Percentiles rank a stretch among this genome's conserved stretches.
Evolutionary conservation across 176 grass and related monocot genomes (phyloP).

Genomic region (Oryza glaberrima): DNA sequence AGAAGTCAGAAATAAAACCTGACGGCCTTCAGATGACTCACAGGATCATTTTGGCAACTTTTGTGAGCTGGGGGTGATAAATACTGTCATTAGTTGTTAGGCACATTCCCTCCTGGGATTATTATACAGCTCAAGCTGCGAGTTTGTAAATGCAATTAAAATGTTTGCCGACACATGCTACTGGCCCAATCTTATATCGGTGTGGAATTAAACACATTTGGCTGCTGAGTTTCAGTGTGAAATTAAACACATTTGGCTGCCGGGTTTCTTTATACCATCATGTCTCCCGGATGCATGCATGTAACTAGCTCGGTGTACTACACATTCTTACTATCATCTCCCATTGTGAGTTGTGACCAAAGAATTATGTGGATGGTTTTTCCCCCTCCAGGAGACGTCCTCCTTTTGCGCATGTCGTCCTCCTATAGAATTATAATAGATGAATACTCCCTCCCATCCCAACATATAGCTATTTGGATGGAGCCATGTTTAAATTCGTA

Average conservation of each 20-base stretch:
- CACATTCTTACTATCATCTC: neutral
- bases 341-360: neutral
- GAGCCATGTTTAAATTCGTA: too few relatives aligned
- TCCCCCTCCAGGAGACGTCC: too few relatives aligned
- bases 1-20: neutral
- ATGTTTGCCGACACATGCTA: neutral
- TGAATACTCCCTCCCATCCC: too few relatives aligned
- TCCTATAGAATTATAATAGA: too few relatives aligned
- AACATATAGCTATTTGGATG: too few relatives aligned
- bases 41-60: neutral
- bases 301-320: neutral
- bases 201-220: neutral
- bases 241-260: neutral
- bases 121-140: neutral
- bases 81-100: neutral
- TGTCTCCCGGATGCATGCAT: neutral
- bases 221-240: neutral
- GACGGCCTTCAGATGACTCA: neutral
- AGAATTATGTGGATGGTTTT: neutral
- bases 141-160: neutral
- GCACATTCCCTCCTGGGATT: neutral
- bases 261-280: neutral
- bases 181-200: neutral
- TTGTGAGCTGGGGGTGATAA: neutral
- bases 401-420: too few relatives aligned